Conservation (phyloP, 2,329 filamentous ascomycete genomes). For the Nannizzia gypsea region DNA sequence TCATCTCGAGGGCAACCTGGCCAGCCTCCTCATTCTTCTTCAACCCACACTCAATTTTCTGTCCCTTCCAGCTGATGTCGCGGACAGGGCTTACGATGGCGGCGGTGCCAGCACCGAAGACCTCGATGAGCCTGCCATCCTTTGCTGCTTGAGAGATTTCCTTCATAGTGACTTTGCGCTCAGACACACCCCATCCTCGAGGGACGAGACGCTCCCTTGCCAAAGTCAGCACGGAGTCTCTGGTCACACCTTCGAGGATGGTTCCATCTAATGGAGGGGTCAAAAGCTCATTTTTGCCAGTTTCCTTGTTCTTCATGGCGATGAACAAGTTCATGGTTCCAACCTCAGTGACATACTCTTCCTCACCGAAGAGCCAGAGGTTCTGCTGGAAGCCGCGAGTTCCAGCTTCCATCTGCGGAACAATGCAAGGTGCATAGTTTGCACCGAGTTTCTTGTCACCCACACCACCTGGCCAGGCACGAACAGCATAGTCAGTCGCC, state of each 20-base stretch:
- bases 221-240: conserved; percentile 79
- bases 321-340: conserved; percentile 99
- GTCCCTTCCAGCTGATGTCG: conserved; percentile 76
- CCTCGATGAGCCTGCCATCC: conserved; percentile 80
- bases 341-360: conserved; percentile 93
- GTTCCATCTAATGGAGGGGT: conserved; percentile 96
- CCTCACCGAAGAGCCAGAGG: conserved; percentile 90
- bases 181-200: conserved; percentile 76
- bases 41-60: conserved; percentile 71
- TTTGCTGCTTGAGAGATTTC: conserved; percentile 69
- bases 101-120: conserved; percentile 87
- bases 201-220: conserved; percentile 71
- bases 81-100: conserved; percentile 87
- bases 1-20: conserved; percentile 73
- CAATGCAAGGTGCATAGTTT: conserved; percentile 97
- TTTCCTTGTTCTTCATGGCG: conserved; percentile 71
- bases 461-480: conserved; percentile 94
- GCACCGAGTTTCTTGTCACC: conserved; percentile 97
- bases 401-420: conserved; percentile 89
- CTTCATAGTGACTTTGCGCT: conserved; percentile 86
- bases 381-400: conserved; percentile 94
- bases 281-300: conserved; percentile 79
- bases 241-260: conserved; percentile 86
- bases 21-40: conserved; percentile 74
- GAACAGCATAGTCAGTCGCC: conserved; percentile 90